Percentiles rank a stretch among this genome's conserved stretches.
Evolutionary conservation across 202 grass and related monocot genomes (phyloP).

Genomic region (Carex sylvatica): DNA sequence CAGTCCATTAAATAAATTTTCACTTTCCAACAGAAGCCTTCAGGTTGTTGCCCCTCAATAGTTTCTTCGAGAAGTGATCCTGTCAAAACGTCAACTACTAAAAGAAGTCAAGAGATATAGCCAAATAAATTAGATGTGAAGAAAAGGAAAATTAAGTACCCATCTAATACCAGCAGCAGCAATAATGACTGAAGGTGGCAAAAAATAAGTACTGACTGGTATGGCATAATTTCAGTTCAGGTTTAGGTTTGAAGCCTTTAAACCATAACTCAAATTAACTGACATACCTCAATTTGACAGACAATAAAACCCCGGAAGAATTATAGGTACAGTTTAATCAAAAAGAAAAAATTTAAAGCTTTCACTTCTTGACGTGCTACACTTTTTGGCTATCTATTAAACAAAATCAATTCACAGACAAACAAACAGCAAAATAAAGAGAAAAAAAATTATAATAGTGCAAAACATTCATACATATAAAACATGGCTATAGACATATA

Average conservation of each 20-base stretch:
- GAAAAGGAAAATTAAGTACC: background rate
- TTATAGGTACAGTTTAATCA: background rate
- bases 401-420: too few relatives aligned
- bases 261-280: background rate
- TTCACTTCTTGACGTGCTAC: background rate
- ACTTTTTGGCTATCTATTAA: background rate
- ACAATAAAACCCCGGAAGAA: background rate
- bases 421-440: background rate
- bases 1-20: too few relatives aligned
- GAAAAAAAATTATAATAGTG: background rate
- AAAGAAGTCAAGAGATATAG: background rate
- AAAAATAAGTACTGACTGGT: background rate
- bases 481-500: too few relatives aligned
- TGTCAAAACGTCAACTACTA: background rate
- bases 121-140: background rate
- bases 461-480: too few relatives aligned
- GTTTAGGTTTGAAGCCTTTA: background rate
- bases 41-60: too few relatives aligned
- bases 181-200: background rate
- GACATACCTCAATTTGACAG: background rate
- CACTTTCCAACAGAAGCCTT: too few relatives aligned
- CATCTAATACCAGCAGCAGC: background rate
- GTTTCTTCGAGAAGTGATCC: too few relatives aligned
- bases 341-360: background rate
- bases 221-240: background rate